Evolutionary conservation across 208 protist species (phyloP), one percentile per base, ranked within the genome.

Genomic region (Leishmania aethiopica): DNA sequence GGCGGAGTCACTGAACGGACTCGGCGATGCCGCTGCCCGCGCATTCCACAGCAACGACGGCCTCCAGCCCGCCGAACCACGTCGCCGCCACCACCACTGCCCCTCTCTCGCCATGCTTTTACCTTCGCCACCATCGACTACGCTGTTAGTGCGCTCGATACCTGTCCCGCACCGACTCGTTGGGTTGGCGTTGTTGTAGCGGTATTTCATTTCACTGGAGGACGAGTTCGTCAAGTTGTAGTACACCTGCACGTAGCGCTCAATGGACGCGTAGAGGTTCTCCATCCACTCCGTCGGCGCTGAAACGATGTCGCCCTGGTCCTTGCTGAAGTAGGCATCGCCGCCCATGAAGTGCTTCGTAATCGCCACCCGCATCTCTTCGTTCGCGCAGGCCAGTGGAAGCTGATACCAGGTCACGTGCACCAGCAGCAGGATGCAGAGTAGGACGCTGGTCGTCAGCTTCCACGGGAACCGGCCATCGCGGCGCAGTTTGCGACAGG

Each of bases 291-390:
- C 53, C 51, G 90, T 93, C n/a, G 90, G 90, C 15, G 70, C 80
- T 1, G 83, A 55, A n/a, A 91, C 85, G 66, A 93, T 83, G 78
- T 93, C 78, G n/a, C 88, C 90, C 32, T 91, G 87, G 35, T 83
- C 86, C 51, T 91, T 90, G 67, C 82, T 88, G 42, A 85, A 78
- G 75, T 71, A 89, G 25, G 53, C 28, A 77, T 89, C 76, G 10
- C 85, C 62, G 10, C 81, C 83, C n/a, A 88, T 78, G 77, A 93
- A 93, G n/a, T 85, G 85, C 57, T 86, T 69, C 22, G 90, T 79
- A 32, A 93, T 86, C 8, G 88, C 84, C 67, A 82, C 84, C 28
- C 86, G 88, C 81, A 92, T 86, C 79, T 75, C 70, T 62, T 89
- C 86, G 53, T 82, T 91, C n/a, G 80, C 83, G 62, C 84, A 81